Evolutionary conservation across 495 filamentous ascomycete species (phyloP).

Genomic region (Penicillium argentinense): DNA sequence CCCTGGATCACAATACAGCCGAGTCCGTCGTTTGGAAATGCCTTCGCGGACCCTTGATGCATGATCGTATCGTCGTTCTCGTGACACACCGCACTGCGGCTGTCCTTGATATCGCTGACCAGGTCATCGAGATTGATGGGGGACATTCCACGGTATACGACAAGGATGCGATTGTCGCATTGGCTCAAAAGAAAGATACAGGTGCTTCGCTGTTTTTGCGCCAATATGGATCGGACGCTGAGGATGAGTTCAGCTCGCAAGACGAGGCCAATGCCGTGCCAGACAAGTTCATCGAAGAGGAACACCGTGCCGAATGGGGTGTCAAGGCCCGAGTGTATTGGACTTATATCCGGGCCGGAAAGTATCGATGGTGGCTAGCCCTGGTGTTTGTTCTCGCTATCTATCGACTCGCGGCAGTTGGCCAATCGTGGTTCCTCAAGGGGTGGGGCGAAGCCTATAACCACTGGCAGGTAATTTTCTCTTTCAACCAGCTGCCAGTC

Average conservation of each 20-base stretch:
- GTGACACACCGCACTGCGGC: slow-evolving; percentile 79
- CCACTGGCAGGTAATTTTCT: slow-evolving; percentile 19
- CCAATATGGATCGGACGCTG: slow-evolving; percentile 32
- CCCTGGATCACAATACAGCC: slow-evolving; percentile 73
- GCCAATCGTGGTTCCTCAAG: slow-evolving; percentile 78
- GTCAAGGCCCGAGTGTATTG: slow-evolving; percentile 75
- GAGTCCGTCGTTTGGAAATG: slow-evolving; percentile 68
- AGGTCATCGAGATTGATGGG: slow-evolving; percentile 64
- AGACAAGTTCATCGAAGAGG: slow-evolving; percentile 81
- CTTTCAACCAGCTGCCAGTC: slow-evolving; percentile 6
- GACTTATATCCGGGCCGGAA: slow-evolving; percentile 78
- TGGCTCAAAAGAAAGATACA: slow-evolving; percentile 15
- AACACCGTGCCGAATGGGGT: slow-evolving; percentile 71
- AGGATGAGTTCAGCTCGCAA: slow-evolving; percentile 36
- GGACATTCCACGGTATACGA: slow-evolving; percentile 53
- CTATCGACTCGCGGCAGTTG: slow-evolving; percentile 59
- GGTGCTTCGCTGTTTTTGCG: slow-evolving; percentile 14
- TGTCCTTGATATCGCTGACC: slow-evolving; percentile 61
- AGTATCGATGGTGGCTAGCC: slow-evolving; percentile 66
- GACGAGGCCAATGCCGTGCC: slow-evolving; percentile 54
- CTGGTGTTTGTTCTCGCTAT: slow-evolving; percentile 58
- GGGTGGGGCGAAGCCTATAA: slow-evolving; percentile 79
- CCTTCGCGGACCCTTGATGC: slow-evolving; percentile 61
- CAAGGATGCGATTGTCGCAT: slow-evolving; percentile 24
- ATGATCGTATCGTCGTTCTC: slow-evolving; percentile 63